Evolutionary conservation across 768 basidiomycete genomes (phyloP).

Genomic region (Panaeolus papilionaceus): DNA sequence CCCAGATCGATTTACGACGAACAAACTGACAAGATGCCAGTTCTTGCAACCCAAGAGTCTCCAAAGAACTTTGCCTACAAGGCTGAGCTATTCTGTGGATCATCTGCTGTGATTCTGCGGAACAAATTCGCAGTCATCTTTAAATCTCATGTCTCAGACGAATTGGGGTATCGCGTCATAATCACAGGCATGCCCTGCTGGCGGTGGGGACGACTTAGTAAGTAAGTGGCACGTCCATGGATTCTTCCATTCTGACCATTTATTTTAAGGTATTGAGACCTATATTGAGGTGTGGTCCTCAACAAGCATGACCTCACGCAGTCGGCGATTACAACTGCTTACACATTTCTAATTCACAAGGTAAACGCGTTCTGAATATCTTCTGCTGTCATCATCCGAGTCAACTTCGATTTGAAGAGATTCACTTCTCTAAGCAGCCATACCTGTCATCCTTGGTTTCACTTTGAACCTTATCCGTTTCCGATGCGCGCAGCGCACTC

Average conservation of each 20-base stretch:
- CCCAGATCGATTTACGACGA: no score
- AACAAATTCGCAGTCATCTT: no score
- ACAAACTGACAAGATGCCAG: no score
- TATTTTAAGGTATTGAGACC: background rate
- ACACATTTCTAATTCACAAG: background rate
- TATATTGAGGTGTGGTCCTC: background rate
- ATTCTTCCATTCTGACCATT: background rate
- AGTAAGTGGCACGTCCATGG: background rate
- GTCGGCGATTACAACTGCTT: background rate
- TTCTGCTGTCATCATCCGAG: background rate
- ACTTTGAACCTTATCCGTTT: background rate
- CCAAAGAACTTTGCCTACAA: no score
- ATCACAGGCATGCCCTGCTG: no score
- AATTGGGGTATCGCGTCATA: no score
- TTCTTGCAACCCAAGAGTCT: no score
- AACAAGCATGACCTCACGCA: background rate
- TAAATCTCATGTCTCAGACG: no score
- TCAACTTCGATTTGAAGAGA: background rate
- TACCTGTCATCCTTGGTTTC: background rate
- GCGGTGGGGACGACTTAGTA: background rate
- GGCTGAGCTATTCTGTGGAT: no score
- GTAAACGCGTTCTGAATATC: background rate
- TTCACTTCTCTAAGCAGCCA: background rate
- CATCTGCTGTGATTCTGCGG: no score
- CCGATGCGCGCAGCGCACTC: background rate